Evolutionary conservation across 2,329 filamentous ascomycete species (phyloP).

Genomic region (Lachnellula subtilissima): DNA sequence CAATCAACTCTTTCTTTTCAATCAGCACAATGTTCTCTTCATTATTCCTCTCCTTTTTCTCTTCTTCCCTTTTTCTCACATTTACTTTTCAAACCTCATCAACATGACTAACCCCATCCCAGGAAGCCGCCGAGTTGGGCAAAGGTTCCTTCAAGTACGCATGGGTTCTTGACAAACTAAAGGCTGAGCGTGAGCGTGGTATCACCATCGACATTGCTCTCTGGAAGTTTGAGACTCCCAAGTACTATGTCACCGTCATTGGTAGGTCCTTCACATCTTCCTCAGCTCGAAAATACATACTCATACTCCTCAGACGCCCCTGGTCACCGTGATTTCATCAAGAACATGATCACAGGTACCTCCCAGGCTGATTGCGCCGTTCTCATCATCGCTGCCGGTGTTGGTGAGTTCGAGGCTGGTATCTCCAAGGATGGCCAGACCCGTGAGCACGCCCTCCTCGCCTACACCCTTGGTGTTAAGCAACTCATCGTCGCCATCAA

Average conservation of each 20-base stretch:
- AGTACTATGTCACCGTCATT: conserved; percentile 98
- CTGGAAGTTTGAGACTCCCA: conserved; percentile 99
- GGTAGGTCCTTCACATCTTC: conserved; percentile 49
- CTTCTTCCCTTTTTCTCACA: no score
- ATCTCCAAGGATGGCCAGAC: conserved; percentile 99
- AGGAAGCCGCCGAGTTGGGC: conserved; percentile 98
- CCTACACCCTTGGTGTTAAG: conserved; percentile 99
- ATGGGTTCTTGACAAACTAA: conserved; percentile 99
- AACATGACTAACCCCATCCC: conserved; percentile 26
- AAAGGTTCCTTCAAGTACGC: conserved; percentile 99
- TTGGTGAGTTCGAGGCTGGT: conserved; percentile 99
- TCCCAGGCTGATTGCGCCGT: conserved; percentile 99
- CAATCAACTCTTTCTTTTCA: neutral
- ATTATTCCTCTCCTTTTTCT: no score
- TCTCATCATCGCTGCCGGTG: conserved; percentile 99
- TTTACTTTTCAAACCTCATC: neutral
- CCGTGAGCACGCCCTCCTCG: conserved; percentile 99
- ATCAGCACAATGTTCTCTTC: no score
- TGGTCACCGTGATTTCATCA: conserved; percentile 99
- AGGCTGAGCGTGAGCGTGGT: conserved; percentile 99
- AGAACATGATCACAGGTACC: conserved; percentile 99
- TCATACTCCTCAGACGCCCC: conserved; percentile 66
- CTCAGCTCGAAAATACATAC: neutral
- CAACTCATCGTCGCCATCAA: conserved; percentile 99
- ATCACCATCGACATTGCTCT: conserved; percentile 99